These are phyloP conservation scores for Yarrowia porcina DNA, from an alignment of 805 yeast species.

Conservation along the genomic window DNA sequence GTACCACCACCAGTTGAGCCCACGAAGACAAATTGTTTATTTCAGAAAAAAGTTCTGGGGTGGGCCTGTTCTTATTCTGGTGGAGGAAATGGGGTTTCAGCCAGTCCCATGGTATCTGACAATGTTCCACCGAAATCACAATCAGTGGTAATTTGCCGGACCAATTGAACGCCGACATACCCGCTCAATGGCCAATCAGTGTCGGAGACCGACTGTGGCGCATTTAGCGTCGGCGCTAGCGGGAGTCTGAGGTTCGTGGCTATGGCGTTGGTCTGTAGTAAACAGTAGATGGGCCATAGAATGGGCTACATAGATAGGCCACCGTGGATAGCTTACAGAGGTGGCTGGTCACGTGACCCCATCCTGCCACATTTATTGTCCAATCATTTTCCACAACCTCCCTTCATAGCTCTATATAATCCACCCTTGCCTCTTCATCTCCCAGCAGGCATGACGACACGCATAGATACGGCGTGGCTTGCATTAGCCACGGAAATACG, in stretches of 20 bases:
- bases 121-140: too few species aligned
- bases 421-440: not conserved
- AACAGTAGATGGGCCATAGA: not conserved
- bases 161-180: too few species aligned
- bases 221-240: not conserved
- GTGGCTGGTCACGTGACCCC: not conserved
- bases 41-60: not conserved
- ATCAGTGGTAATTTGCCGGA: too few species aligned
- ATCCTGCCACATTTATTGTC: not conserved
- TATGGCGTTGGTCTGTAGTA: not conserved
- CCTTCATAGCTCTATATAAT: too few species aligned
- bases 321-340: too few species aligned
- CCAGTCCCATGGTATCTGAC: too few species aligned
- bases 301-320: too few species aligned
- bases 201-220: constrained; percentile 5
- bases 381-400: too few species aligned
- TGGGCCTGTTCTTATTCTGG: not conserved
- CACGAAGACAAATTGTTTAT: not conserved
- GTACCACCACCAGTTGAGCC: too few species aligned
- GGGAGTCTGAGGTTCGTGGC: not conserved
- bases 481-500: constrained; percentile 12
- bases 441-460: not conserved
- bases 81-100: not conserved
- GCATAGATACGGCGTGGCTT: constrained; percentile 24
- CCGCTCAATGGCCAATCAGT: not conserved